phyloP scores from a whole-genome alignment of 257 asterid genomes.

The Nicotiana attenuata region DNA sequence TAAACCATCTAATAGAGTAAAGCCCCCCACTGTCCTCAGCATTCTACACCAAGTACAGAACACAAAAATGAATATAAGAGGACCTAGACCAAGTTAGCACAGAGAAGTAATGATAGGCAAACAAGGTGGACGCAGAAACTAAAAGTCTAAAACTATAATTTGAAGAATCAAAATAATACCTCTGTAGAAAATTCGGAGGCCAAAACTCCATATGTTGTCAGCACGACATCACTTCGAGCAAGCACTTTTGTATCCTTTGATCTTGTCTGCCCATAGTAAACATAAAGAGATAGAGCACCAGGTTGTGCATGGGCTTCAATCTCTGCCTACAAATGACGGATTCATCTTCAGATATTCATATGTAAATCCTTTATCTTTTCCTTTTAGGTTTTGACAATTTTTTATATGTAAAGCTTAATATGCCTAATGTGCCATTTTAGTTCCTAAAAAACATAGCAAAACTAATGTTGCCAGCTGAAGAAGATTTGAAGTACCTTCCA shows the following conservation, averaged over 20 bases:
- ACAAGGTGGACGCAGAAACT: neutral
- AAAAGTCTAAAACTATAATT: constrained; percentile 1
- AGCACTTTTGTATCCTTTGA: constrained; percentile 72
- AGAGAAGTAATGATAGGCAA: neutral
- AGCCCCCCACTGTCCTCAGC: constrained; percentile 74
- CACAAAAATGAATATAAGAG: neutral
- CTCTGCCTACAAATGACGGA: constrained; percentile 52
- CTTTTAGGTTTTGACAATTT: neutral
- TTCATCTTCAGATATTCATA: constrained; percentile 21
- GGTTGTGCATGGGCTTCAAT: constrained; percentile 83
- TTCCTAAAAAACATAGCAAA: constrained; percentile 1
- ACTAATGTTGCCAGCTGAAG: neutral
- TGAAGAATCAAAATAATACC: constrained; percentile 39
- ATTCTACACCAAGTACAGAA: constrained; percentile 36
- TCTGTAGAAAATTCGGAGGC: constrained; percentile 82
- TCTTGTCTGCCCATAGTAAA: constrained; percentile 92
- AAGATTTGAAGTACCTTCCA: constrained; percentile 68
- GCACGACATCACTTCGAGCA: constrained; percentile 75
- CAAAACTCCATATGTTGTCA: constrained; percentile 91
- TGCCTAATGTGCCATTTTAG: constrained; percentile 11
- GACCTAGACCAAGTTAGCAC: neutral
- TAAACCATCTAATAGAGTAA: constrained; percentile 78
- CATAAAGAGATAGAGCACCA: constrained; percentile 69
- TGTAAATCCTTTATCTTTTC: neutral
- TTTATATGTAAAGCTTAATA: neutral